Percentiles rank a stretch among this genome's conserved stretches.
Evolutionary conservation across 371 early-diverging fungal species (phyloP).

Genomic region (Nematocida sp.): DNA sequence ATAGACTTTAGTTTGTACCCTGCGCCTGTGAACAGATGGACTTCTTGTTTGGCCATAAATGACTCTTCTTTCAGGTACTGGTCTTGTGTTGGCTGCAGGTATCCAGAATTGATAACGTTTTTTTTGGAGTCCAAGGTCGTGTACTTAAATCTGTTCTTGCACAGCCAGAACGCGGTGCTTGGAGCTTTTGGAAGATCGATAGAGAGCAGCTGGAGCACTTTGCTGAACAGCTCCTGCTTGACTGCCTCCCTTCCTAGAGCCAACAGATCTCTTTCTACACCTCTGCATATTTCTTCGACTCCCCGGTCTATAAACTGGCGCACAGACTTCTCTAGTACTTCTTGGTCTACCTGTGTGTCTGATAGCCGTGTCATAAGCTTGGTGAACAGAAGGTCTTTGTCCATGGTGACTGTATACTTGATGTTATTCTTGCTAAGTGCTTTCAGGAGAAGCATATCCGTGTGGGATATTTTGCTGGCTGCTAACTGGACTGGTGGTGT

Average conservation of each 20-base stretch:
- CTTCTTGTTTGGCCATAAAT: background rate
- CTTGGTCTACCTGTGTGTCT: background rate
- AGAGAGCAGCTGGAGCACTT: background rate
- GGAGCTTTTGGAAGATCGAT: background rate
- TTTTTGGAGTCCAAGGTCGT: background rate
- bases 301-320: background rate
- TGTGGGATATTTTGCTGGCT: background rate
- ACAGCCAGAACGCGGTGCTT: background rate
- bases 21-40: constrained; percentile 23
- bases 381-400: constrained; percentile 7
- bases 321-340: background rate
- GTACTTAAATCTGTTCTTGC: constrained; percentile 3
- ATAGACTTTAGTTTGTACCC: constrained; percentile 23
- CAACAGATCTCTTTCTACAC: constrained; percentile 21
- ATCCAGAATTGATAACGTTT: background rate
- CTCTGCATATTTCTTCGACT: constrained; percentile 6
- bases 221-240: constrained; percentile 1
- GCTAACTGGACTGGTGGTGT: background rate
- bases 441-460: constrained; percentile 19
- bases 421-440: background rate
- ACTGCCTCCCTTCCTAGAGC: constrained; percentile 23
- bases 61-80: background rate
- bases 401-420: background rate
- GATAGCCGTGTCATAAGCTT: background rate
- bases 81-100: background rate